Evolutionary conservation across 78 protist species (phyloP), one percentile per base, ranked within the genome.

Genomic region (Dictyostelium citrinum): DNA sequence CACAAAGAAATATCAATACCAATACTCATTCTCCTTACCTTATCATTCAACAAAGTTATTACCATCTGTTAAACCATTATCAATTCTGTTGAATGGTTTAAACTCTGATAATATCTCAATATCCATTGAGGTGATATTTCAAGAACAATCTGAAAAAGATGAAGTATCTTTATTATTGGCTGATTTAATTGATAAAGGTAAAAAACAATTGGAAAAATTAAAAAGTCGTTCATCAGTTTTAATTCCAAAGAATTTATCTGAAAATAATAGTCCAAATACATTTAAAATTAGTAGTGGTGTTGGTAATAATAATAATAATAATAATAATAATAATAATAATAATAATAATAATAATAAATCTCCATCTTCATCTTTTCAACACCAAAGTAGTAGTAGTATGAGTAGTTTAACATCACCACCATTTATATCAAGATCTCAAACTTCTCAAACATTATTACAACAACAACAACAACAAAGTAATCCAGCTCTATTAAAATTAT

Each of bases 1-100:
- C 29, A 41, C 88, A 31, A 82, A 64, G 77, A 82, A 82, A 82
- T 64, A 64, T 64, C 64, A 55, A 55, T 81, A 60, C 10, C 75
- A 82, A 39, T 82, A 39, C 27, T 82, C 88, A 31, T 82, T 82
- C 70, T n/a, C 45, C 4, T 41, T 82, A n/a, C 70, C 88, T 0
- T 82, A 64, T 41, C 88, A 82, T 20, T 24, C 41, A 20, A 64
- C 49, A 2, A 82, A 27, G 46, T 4, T 82, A 11, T 6, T 24
- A 14, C 55, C 88, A n/a, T 64, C 88, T 4, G 70, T 82, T 14
- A 82, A 51, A 64, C 49, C 37, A 16, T 27, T 10, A 27, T 82
- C 88, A 6, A 37, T 82, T n/a, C 12, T 64, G 14, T 41, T 82
- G 24, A 58, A 71, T 82, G 88, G 88, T 16, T 6, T 17, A n/a